These are phyloP conservation scores for Heterobasidion irregulare DNA, from an alignment of 1,284 basidiomycete species.

Conservation along the genomic window DNA sequence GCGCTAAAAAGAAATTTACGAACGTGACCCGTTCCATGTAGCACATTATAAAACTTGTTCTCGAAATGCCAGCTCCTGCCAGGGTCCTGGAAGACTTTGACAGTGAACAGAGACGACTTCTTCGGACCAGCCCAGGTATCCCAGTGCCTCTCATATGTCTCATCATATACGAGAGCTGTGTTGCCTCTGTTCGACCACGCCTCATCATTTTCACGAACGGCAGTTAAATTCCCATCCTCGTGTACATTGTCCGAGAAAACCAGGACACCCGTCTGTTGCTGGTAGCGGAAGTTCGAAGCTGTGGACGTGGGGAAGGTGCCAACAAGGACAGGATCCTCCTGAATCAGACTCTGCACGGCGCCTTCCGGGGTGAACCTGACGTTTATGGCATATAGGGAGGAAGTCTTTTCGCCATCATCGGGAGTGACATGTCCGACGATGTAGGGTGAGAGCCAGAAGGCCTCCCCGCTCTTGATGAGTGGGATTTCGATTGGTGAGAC, in stretches of 20 bases:
- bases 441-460: slow-evolving; percentile 66
- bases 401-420: slow-evolving; percentile 35
- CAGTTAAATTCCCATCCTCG: slow-evolving; percentile 60
- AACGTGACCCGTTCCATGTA: slow-evolving; percentile 64
- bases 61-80: slow-evolving; percentile 47
- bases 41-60: slow-evolving; percentile 45
- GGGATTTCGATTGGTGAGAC: slow-evolving; percentile 42
- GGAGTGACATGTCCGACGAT: slow-evolving; percentile 63
- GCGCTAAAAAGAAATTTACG: slow-evolving; percentile 13
- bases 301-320: slow-evolving; percentile 56
- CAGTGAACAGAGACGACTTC: slow-evolving; percentile 59
- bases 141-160: slow-evolving; percentile 79
- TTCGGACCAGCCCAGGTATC: slow-evolving; percentile 81
- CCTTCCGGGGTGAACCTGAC: slow-evolving; percentile 30
- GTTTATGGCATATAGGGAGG: slow-evolving; percentile 52
- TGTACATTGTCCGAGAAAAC: slow-evolving; percentile 79
- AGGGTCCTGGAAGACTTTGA: slow-evolving; percentile 38
- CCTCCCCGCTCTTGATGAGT: slow-evolving; percentile 56
- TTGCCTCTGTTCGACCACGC: slow-evolving; percentile 66
- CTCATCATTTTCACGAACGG: slow-evolving; percentile 60
- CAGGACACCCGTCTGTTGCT: slow-evolving; percentile 36
- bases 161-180: slow-evolving; percentile 73
- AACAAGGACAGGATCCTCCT: slow-evolving; percentile 22
- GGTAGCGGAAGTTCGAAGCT: slow-evolving; percentile 65
- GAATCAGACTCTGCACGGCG: slow-evolving; percentile 17